Base-by-base conservation (phyloP, 495 filamentous ascomycete species). In the Xylaria longipes region DNA sequence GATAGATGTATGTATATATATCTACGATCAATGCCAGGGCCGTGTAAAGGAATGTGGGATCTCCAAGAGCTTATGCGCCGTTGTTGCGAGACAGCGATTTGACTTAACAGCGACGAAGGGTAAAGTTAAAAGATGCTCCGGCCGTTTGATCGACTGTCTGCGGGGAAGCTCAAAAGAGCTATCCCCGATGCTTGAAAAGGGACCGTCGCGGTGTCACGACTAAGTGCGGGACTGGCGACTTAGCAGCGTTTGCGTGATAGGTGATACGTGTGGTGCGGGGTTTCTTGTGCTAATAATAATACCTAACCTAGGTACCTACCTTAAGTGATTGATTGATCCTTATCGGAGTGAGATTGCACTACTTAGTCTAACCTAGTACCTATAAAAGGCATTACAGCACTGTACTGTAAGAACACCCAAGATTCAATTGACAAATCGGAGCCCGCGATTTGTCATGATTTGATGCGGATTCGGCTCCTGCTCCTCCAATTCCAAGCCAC, bases 131-230 rank as follows among this genome's bases (percentile, higher is more conserved):
- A 63, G 22, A 46, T 60, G 50, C 33, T 48, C 31, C 52, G 62
- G 50, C 31, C 29, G 27, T 52, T 64, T 35, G 15, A 45, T 62
- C 37, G 27, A 48, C 7, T 43, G 20, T 25, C 50, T 65, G 69
- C 69, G 69, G 69, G 69, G 69, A 57, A 71, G 69, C 69, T 71
- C 69, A 35, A 58, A 58, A 37, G 31, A 71, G 69, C 52, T 57
- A 66, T 66, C 52, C 60, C 69, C 69, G 60, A 60, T 12, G 37
- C 66, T 39, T 52, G 43, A 54, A 54, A 11, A 39, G 39, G 52
- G 27, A 25, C 22, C 27, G 4, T 29, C 12, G 7, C 35, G 12
- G 27, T 22, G 43, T 48, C 31, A 35, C 46, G 6, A 50, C 54
- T 58, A 58, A 58, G 31, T 46, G 25, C 61, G 37, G 31, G 25